Base-by-base conservation (phyloP, 768 basidiomycete species). In the Amanita subjunquillea region DNA sequence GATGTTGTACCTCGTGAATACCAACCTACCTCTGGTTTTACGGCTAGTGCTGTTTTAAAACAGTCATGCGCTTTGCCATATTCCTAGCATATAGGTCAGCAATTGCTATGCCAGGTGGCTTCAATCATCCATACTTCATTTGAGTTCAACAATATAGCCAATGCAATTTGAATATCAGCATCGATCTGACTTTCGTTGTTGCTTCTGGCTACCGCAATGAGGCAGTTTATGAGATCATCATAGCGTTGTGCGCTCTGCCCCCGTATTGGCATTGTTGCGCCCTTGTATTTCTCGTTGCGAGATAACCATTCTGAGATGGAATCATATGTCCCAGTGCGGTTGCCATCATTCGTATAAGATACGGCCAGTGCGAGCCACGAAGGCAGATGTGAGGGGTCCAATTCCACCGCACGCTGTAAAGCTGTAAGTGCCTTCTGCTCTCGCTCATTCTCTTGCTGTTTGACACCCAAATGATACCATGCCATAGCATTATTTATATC, bases 401-500 rank as follows among this genome's bases (percentile, higher is more conserved):
- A 78, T 55, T 87, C 82, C 48, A 92, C 70, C 8, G 92, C 85
- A 51, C 84, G 85, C 46, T 76, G 71, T 17, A 99, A 76, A 2
- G 96, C 96, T 51, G 83, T 76, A 39, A 98, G 78, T 3, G 96
- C 96, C 59, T 91, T 85, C 6, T 78, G 76, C 68, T 99, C 96
- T 13, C 94, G 83, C 66, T 99, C 96, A 64, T 94, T 96, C 68
- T 96, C 94, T 66, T 99, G 96, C 62, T 98, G 96, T 67, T 90
- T 93, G 46, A 99, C 84, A 23, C 96, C 96, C 47, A 98, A 83
- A 58, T 87, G 80, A 62, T 79, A 94, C 96, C 96, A 99, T 7
- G 84, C 85, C 34, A 68, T 58, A 3, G 87, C 82, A 59, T 87
- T 78, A 7, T 64, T 69, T 55, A 85, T 82, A 59, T 92, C 78